These are phyloP conservation scores for Leccinum fibrillosum DNA, from an alignment of 768 basidiomycete species.

Conservation along the genomic window DNA sequence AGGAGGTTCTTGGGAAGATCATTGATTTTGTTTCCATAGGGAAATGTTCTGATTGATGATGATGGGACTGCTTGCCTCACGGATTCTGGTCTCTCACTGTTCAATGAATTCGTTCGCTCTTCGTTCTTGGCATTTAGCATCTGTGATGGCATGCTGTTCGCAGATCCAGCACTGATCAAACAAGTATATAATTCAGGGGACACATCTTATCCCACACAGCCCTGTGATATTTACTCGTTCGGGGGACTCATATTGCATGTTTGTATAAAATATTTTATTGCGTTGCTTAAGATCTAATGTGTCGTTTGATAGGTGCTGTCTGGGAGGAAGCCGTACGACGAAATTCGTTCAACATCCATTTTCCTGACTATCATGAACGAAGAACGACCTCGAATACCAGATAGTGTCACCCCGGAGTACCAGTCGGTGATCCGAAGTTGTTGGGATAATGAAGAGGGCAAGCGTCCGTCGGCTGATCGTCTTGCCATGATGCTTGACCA, in stretches of 20 bases:
- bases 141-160: constrained; percentile 43
- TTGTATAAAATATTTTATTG: background rate
- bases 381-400: constrained; percentile 14
- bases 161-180: constrained; percentile 36
- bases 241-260: constrained; percentile 36
- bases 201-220: constrained; percentile 12
- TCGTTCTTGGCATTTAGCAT: constrained; percentile 31
- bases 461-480: constrained; percentile 16
- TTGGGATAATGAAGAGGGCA: constrained; percentile 14
- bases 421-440: constrained; percentile 12
- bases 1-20: background rate
- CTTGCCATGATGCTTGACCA: constrained; percentile 7
- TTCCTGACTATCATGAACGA: background rate
- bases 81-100: constrained; percentile 43
- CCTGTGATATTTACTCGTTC: constrained; percentile 29
- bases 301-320: constrained; percentile 14
- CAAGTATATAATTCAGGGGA: background rate
- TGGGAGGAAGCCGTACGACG: constrained; percentile 21
- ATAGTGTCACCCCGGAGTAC: background rate
- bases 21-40: constrained; percentile 11
- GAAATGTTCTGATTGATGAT: constrained; percentile 43
- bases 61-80: constrained; percentile 41
- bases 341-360: background rate
- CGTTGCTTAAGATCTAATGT: constrained; percentile 4
- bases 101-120: constrained; percentile 25